A percentile compares a stretch with the other conserved stretches of the same genome.
These are phyloP conservation scores for Penicillium cinerascens DNA, from an alignment of 495 filamentous ascomycete species.

Conservation along the genomic window DNA sequence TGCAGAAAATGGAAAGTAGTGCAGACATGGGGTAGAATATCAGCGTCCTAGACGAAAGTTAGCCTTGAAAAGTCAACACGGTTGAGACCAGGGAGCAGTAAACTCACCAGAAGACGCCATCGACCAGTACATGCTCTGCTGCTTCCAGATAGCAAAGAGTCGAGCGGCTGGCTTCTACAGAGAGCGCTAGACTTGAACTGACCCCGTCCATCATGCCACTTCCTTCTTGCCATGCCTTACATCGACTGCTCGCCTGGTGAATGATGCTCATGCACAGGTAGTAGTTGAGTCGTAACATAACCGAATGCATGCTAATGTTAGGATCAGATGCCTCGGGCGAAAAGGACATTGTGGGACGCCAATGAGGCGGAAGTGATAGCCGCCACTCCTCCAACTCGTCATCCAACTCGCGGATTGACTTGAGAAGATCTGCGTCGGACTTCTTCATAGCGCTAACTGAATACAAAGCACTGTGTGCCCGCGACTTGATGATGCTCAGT, in stretches of 20 bases:
- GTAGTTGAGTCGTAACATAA: constrained; percentile 49
- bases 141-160: constrained; percentile 45
- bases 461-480: constrained; percentile 45
- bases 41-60: constrained; percentile 30
- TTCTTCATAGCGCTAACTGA: constrained; percentile 45
- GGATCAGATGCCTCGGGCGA: constrained; percentile 32
- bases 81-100: neutral
- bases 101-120: constrained; percentile 47
- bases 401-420: constrained; percentile 51
- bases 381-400: constrained; percentile 51
- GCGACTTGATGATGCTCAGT: constrained; percentile 49
- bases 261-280: constrained; percentile 51
- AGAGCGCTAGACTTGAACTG: constrained; percentile 45
- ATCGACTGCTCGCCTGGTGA: constrained; percentile 48
- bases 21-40: constrained; percentile 54
- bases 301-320: constrained; percentile 38
- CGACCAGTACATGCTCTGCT: constrained; percentile 36
- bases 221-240: constrained; percentile 35
- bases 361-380: constrained; percentile 38
- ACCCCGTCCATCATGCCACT: constrained; percentile 44
- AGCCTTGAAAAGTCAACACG: neutral
- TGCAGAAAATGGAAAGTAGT: constrained; percentile 48
- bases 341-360: constrained; percentile 44
- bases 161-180: constrained; percentile 51
- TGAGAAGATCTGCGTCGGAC: constrained; percentile 49